A percentile compares a stretch with the other conserved stretches of the same genome.
phyloP scores from a whole-genome alignment of 225 moss, liverwort and hornwort species.

The Rhytidiadelphus loreus region DNA sequence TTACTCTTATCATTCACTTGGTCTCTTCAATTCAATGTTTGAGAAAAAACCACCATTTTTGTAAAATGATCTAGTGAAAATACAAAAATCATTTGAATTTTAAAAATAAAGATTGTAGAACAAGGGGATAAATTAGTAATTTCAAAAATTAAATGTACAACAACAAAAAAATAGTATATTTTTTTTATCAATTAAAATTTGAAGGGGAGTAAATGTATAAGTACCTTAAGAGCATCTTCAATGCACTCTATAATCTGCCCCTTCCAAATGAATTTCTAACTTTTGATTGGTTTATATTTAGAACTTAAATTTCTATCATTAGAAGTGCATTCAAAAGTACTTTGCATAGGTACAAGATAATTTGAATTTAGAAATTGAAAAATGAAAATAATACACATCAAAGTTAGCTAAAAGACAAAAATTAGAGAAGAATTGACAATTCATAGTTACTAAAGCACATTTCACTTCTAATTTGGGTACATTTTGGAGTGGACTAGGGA shows the following conservation, averaged over 20 bases:
- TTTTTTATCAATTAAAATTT: neutral
- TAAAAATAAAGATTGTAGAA: neutral
- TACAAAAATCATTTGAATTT: neutral
- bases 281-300: neutral
- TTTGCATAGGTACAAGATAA: neutral
- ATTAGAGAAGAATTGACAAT: neutral
- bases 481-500: fast-evolving
- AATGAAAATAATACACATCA: neutral
- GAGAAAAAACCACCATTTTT: neutral
- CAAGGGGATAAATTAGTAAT: neutral
- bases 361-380: neutral
- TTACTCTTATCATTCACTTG: neutral
- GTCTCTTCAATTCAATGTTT: neutral
- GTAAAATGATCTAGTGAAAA: neutral
- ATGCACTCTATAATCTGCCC: fast-evolving
- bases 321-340: neutral
- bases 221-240: fast-evolving
- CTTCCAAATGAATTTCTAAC: neutral
- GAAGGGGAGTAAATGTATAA: neutral
- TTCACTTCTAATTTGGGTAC: neutral
- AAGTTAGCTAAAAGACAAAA: neutral
- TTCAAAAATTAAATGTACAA: neutral
- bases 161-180: neutral
- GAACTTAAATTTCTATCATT: neutral
- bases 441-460: neutral